These are phyloP conservation scores for Wickerhamomyces canadensis DNA, from an alignment of 805 yeast genomes.

Conservation along the genomic window DNA sequence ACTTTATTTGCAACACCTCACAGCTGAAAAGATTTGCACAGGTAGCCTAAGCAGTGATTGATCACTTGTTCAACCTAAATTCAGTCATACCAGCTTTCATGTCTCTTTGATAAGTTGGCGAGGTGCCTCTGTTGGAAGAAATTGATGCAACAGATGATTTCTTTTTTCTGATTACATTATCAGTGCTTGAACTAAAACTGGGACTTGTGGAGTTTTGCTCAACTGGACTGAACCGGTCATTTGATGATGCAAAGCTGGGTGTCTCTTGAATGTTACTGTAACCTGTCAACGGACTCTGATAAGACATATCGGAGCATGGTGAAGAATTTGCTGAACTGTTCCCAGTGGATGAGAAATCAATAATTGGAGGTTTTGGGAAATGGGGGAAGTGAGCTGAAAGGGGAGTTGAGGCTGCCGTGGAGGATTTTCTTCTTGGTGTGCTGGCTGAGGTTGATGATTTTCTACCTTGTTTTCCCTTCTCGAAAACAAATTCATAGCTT, in stretches of 20 bases:
- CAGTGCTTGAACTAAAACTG: constrained; percentile 4
- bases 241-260: constrained; percentile 12
- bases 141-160: too few relatives aligned
- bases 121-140: constrained; percentile 1
- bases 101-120: constrained; percentile 6
- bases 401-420: constrained; percentile 12
- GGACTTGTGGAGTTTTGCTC: neutral
- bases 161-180: constrained; percentile 2
- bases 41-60: too few relatives aligned
- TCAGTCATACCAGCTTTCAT: constrained; percentile 17
- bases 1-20: too few relatives aligned
- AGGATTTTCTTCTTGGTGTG: constrained; percentile 16
- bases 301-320: constrained; percentile 21
- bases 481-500: constrained; percentile 23
- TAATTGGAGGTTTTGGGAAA: constrained; percentile 20
- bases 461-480: constrained; percentile 11
- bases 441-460: constrained; percentile 4
- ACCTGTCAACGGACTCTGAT: constrained; percentile 17
- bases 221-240: constrained; percentile 13
- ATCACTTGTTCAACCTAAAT: constrained; percentile 7
- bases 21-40: too few relatives aligned
- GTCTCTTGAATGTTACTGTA: constrained; percentile 7
- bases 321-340: constrained; percentile 19
- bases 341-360: constrained; percentile 11
- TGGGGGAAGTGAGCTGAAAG: constrained; percentile 13